phyloP scores from a whole-genome alignment of 176 grass and related monocot genomes.

The Bothriochloa decipiens region DNA sequence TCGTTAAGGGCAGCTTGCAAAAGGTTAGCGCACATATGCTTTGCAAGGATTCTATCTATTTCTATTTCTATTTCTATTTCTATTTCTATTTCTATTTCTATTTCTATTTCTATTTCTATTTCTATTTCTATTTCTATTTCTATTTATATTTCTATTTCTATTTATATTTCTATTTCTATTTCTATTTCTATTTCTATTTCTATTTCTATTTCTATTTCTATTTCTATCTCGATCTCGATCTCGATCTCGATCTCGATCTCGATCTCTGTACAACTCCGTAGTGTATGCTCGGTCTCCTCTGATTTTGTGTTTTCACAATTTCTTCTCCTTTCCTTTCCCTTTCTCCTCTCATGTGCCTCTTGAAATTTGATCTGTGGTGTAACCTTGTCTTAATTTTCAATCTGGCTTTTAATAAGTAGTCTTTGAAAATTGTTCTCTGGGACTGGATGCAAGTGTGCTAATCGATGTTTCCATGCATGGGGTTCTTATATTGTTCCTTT shows the following conservation, averaged over 20 bases:
- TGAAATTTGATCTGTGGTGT: conserved; percentile 53
- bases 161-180: conserved; percentile 58
- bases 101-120: conserved; percentile 53
- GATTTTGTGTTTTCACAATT: conserved; percentile 48
- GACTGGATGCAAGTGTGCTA: conserved; percentile 6
- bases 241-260: too few species aligned
- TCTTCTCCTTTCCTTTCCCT: conserved; percentile 17
- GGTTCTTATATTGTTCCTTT: conserved; percentile 44
- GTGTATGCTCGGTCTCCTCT: conserved; percentile 50
- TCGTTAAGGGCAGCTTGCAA: conserved; percentile 48
- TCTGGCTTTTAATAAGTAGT: conserved; percentile 41
- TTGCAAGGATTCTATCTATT: conserved; percentile 44
- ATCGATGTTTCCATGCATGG: conserved; percentile 31
- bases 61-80: conserved; percentile 46
- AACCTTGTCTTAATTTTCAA: conserved; percentile 55
- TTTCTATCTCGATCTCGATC: too few species aligned
- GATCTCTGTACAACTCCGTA: conserved; percentile 62
- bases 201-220: conserved; percentile 53
- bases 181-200: conserved; percentile 45
- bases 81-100: conserved; percentile 51
- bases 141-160: too few species aligned
- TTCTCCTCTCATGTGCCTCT: conserved; percentile 34
- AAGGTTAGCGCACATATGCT: conserved; percentile 76
- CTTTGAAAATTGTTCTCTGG: conserved; percentile 43
- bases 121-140: conserved; percentile 54